Evolutionary conservation across 2,329 filamentous ascomycete species (phyloP).

Genomic region (Fusarium coicis): DNA sequence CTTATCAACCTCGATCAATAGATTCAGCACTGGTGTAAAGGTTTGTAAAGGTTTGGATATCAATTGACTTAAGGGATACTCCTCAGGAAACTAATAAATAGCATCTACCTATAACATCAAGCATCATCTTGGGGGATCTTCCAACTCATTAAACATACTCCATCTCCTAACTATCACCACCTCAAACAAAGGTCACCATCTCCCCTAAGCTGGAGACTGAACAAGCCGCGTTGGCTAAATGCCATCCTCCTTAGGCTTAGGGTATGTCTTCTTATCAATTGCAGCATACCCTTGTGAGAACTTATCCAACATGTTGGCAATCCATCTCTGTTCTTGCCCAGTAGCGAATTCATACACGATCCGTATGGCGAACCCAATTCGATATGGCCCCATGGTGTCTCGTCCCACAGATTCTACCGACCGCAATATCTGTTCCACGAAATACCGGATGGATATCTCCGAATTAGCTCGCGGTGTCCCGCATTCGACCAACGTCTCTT

Average conservation of each 20-base stretch:
- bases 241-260: conserved; percentile 35
- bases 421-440: conserved; percentile 50
- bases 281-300: conserved; percentile 50
- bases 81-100: not conserved
- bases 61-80: not conserved
- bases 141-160: too few relatives aligned
- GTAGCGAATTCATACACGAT: conserved; percentile 55
- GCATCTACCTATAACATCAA: not conserved
- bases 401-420: conserved; percentile 52
- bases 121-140: not conserved
- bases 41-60: not conserved
- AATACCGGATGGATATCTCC: conserved; percentile 40
- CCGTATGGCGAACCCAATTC: conserved; percentile 51
- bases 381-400: conserved; percentile 53
- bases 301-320: conserved; percentile 45
- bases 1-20: not conserved
- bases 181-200: not conserved
- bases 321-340: conserved; percentile 49
- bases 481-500: conserved; percentile 52
- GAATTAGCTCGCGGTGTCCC: conserved; percentile 40
- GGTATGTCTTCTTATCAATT: conserved; percentile 45
- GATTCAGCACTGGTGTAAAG: not conserved
- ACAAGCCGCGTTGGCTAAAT: not conserved
- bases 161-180: not conserved
- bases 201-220: not conserved